Percentiles rank a stretch among this genome's conserved stretches.
Evolutionary conservation across 148 eudicot genomes (phyloP).

Genomic region (Oxyria digyna): DNA sequence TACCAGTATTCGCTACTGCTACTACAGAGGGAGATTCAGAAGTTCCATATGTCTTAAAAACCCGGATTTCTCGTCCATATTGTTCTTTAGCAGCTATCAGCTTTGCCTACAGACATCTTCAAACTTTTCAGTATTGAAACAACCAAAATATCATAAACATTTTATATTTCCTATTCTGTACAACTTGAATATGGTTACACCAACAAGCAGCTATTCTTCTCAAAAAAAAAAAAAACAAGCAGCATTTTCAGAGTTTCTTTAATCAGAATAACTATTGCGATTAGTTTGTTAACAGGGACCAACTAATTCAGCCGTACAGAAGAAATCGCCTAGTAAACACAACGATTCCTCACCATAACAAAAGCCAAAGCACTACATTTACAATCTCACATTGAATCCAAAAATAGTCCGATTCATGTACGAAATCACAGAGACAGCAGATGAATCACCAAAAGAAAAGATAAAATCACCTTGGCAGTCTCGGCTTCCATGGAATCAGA

Average conservation of each 20-base stretch:
- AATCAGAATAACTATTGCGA: background rate
- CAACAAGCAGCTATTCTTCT: background rate
- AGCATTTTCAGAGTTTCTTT: background rate
- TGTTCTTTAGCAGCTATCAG: constrained; percentile 60
- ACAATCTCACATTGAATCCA: background rate
- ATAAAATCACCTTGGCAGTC: constrained; percentile 21
- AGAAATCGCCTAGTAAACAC: background rate
- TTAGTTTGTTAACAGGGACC: no score
- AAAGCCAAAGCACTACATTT: background rate
- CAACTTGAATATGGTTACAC: no score
- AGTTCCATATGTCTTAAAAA: constrained; percentile 45
- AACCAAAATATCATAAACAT: background rate
- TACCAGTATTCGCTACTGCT: background rate
- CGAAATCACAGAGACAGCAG: background rate
- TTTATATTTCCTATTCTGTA: background rate
- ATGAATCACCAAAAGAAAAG: background rate
- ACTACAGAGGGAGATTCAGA: constrained; percentile 28
- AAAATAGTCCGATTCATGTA: background rate
- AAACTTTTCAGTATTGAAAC: background rate
- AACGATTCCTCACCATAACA: background rate
- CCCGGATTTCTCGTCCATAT: constrained; percentile 67
- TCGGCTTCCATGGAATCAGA: constrained; percentile 29
- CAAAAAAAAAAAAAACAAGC: no score
- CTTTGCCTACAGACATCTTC: constrained; percentile 21
- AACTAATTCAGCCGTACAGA: no score